These are phyloP conservation scores for Colletotrichum tofieldiae DNA, from an alignment of 2,329 filamentous ascomycete species.

Conservation along the genomic window DNA sequence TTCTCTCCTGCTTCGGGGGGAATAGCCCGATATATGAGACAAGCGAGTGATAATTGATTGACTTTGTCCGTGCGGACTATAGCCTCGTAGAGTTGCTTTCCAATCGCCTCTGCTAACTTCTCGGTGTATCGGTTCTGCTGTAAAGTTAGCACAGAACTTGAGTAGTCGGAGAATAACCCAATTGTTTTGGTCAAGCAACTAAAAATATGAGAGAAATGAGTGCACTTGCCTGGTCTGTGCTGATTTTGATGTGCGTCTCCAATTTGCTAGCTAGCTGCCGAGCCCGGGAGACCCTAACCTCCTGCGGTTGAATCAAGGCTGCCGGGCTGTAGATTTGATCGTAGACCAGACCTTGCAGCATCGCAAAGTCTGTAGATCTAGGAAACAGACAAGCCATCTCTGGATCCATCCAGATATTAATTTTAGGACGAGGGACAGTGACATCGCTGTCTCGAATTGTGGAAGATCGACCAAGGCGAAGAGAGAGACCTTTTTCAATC, in stretches of 20 bases:
- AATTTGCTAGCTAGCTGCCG: background rate
- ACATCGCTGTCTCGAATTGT: slow-evolving; percentile 49
- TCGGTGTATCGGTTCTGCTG: slow-evolving; percentile 20
- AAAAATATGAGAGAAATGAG: too few relatives aligned
- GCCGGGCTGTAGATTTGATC: slow-evolving; percentile 49
- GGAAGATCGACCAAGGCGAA: slow-evolving; percentile 48
- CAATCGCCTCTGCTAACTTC: slow-evolving; percentile 25
- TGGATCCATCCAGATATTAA: background rate
- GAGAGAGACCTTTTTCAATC: slow-evolving; percentile 47
- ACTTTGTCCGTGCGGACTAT: slow-evolving; percentile 43
- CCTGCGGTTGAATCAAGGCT: slow-evolving; percentile 44
- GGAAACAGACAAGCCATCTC: background rate
- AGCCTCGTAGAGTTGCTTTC: slow-evolving; percentile 40
- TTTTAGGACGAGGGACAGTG: slow-evolving; percentile 37
- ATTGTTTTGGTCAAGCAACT: too few relatives aligned
- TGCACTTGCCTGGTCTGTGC: too few relatives aligned
- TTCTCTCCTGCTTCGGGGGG: slow-evolving; percentile 37
- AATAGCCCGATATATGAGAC: slow-evolving; percentile 48
- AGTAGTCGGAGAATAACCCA: too few relatives aligned
- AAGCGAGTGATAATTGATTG: slow-evolving; percentile 45
- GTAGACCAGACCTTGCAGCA: slow-evolving; percentile 47
- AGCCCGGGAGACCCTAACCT: slow-evolving; percentile 43
- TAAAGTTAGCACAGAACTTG: too few relatives aligned
- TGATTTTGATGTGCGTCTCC: background rate
- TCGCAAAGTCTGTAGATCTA: slow-evolving; percentile 20